These are phyloP conservation scores for Monotropa hypopitys DNA, from an alignment of 179 eudicot genomes.

Conservation along the genomic window DNA sequence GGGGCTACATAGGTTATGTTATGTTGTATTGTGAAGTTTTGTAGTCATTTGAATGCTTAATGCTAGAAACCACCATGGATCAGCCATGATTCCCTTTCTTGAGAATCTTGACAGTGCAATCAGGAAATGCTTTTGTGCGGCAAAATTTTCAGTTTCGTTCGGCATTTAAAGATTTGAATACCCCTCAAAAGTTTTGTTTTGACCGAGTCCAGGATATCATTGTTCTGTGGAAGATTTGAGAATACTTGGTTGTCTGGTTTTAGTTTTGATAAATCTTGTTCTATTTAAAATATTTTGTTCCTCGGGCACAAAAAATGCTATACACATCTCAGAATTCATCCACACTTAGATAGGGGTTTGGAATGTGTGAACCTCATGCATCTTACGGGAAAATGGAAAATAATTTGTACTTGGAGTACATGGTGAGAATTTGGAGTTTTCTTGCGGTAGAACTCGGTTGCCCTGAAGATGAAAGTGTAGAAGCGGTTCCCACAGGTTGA, in stretches of 20 bases:
- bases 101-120: background rate
- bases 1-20: too few relatives aligned
- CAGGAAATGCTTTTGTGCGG: background rate
- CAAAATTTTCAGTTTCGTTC: background rate
- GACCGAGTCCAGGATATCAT: background rate
- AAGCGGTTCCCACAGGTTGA: background rate
- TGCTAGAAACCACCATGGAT: background rate
- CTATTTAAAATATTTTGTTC: background rate
- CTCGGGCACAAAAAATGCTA: background rate
- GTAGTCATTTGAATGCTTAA: background rate
- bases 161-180: background rate
- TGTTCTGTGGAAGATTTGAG: background rate
- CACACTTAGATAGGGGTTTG: background rate
- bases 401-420: background rate
- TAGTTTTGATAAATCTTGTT: background rate
- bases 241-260: background rate
- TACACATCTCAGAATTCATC: background rate
- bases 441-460: background rate
- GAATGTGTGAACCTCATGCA: background rate
- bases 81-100: background rate
- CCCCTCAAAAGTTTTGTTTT: background rate
- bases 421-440: background rate
- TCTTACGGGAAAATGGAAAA: background rate
- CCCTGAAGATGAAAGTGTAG: background rate
- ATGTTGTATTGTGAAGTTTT: background rate